Evolutionary conservation across 768 basidiomycete genomes (phyloP).

Genomic region (Amanita muscaria): DNA sequence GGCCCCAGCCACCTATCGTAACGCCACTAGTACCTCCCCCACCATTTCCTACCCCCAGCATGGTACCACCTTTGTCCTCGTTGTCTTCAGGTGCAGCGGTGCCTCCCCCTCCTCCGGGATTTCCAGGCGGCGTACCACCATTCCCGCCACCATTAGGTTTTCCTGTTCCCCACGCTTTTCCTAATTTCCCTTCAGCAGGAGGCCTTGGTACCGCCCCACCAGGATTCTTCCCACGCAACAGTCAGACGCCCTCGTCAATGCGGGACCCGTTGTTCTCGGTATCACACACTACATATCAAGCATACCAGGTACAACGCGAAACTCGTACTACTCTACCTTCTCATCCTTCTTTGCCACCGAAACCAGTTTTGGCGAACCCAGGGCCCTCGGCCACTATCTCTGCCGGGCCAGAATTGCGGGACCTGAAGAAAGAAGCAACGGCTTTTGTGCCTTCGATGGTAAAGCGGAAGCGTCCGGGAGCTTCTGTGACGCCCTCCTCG

Average conservation of each 20-base stretch:
- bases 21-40: slow-evolving; percentile 10
- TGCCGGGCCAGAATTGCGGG: slow-evolving; percentile 81
- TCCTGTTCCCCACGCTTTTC: slow-evolving; percentile 15
- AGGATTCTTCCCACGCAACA: slow-evolving; percentile 54
- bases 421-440: slow-evolving; percentile 92
- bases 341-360: slow-evolving; percentile 36
- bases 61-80: slow-evolving; percentile 8
- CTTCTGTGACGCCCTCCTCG: slow-evolving; percentile 23
- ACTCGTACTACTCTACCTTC: slow-evolving; percentile 25
- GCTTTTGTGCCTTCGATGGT: slow-evolving; percentile 81
- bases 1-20: not conserved
- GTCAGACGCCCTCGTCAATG: slow-evolving; percentile 41
- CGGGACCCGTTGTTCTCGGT: slow-evolving; percentile 73
- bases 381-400: slow-evolving; percentile 72
- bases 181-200: slow-evolving; percentile 19
- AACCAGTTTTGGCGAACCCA: slow-evolving; percentile 27
- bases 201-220: slow-evolving; percentile 44
- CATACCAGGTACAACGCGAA: slow-evolving; percentile 64
- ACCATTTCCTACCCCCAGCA: not conserved
- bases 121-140: slow-evolving; percentile 12
- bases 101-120: slow-evolving; percentile 9
- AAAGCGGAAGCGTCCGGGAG: slow-evolving; percentile 58
- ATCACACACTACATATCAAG: slow-evolving; percentile 75
- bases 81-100: slow-evolving; percentile 10
- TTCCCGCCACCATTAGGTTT: slow-evolving; percentile 23